Evolutionary conservation across 2,329 filamentous ascomycete genomes (phyloP), one percentile per base, ranked within the genome.

Genomic region (Colletotrichum magnum): DNA sequence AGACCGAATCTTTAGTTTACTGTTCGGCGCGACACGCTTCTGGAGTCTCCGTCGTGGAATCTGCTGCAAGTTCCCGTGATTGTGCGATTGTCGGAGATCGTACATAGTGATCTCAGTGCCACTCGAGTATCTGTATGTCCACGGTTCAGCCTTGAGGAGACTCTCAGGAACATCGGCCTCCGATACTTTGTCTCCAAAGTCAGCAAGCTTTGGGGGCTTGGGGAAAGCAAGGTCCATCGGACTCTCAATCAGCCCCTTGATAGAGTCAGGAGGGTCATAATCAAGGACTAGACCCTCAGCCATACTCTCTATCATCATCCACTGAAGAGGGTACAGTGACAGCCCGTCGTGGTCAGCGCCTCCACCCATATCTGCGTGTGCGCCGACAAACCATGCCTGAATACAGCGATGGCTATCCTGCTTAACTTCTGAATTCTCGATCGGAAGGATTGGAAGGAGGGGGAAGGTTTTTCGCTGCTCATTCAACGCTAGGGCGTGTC

Each of bases 361-460:
- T 3, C 81, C 81, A 4, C 79, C 79, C 28, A 83, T 74, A 56
- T 83, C 81, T 6, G 71, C 73, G 59, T 82, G 77, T 2, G 73
- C 76, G 4, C 81, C 81, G 3, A 80, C 76, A 68, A 83, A 83
- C 79, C 79, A 81, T 2, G 81, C 80, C 68, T 83, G 77, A 7
- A 81, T 61, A 7, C 79, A 73, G 79, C 16, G 6, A 9, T 32
- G 6, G 6, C 28, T 32, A 9, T 32, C 6, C 28, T 32, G 6
- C 28, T 32, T 32, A 32, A 32, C 6, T 2, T 32, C 6, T 32
- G 6, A 2, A 32, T 32, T 32, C 6, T 32, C 6, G 6, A 32
- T 32, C 6, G 6, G 6, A 32, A 32, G 28, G 28, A 32, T 32
- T 32, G 6, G 6, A 32, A 67, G 12, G 1, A 54, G 41, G 6